Evolutionary conservation across 192 early-diverging fungal species (phyloP), one percentile per base, ranked within the genome.

Genomic region (Powellomyces hirtus): DNA sequence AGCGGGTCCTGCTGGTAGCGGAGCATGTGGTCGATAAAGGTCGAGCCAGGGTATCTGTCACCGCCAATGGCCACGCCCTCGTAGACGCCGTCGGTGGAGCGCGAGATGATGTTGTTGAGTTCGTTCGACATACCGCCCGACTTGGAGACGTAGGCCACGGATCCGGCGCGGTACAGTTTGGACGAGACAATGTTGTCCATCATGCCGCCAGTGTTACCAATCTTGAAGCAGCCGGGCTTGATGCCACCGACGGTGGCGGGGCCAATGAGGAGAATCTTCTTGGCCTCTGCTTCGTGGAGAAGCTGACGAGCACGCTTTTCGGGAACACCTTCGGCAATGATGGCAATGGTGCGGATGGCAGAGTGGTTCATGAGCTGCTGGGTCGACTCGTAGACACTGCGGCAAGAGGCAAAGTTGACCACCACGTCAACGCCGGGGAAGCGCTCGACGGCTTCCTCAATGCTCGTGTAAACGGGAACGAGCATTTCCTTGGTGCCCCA

Each of bases 41-140:
- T 96, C 18, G 93, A 94, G 29, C 96, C 94, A 0, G 96, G 96
- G 84, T 98, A 98, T 65, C 96, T 88, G 82, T 98, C 96, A 66
- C 96, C 96, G 79, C 96, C 96, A 73, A 98, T 97, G 31, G 96
- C 95, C 42, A 98, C 90, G 75, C 96, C 96, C 81, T 98, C 96
- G 79, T 94, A 97, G 16, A 98, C 96, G 80, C 96, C 96, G 81
- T 97, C 90, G 51, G 95, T 94, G 38, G 92, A 87, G 66, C 95
- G 91, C 26, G 96, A 94, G 20, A 98, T 89, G 69, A 98, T 98
- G 87, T 98, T 98, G 88, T 98, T 98, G 62, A 98, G 84, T 79
- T 98, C 96, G 85, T 98, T 98, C 58, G 95, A 97, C 96, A 98
- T 98, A 74, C 96, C 96, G 76, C 96, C 96, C 29, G 91, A 93